Percentiles rank a stretch among this genome's conserved stretches.
Conservation (phyloP, 495 filamentous ascomycete genomes). For the Tetracladium marchalianum region DNA sequence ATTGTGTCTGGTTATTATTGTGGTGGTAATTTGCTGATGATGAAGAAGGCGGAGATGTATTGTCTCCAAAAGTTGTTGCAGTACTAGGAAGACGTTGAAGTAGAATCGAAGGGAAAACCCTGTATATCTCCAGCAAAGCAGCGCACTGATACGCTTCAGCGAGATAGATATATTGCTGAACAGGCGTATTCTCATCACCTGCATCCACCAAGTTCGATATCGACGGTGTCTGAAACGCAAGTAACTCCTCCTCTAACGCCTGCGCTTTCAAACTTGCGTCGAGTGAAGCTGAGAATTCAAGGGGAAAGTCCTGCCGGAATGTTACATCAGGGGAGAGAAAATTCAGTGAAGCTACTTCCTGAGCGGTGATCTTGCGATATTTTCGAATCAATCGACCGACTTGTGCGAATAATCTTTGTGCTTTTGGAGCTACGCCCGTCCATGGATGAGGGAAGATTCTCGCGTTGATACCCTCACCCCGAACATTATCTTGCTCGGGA, state of each 20-base stretch:
- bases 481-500: not conserved
- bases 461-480: not conserved
- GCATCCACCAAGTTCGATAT: slow-evolving; percentile 41
- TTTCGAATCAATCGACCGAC: slow-evolving; percentile 41
- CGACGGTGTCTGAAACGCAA: slow-evolving; percentile 36
- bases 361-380: slow-evolving; percentile 33
- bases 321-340: slow-evolving; percentile 10
- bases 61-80: slow-evolving; percentile 7
- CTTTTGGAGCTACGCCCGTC: slow-evolving; percentile 47
- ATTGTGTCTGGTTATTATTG: not conserved
- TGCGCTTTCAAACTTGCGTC: slow-evolving; percentile 35
- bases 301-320: slow-evolving; percentile 20
- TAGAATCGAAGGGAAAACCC: slow-evolving; percentile 43
- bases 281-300: slow-evolving; percentile 31
- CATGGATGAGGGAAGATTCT: slow-evolving; percentile 42
- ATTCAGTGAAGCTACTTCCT: slow-evolving; percentile 22
- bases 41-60: not conserved
- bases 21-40: not conserved
- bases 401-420: slow-evolving; percentile 43
- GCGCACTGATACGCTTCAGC: slow-evolving; percentile 47
- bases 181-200: slow-evolving; percentile 45
- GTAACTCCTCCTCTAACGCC: slow-evolving; percentile 40
- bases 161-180: slow-evolving; percentile 46
- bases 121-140: slow-evolving; percentile 44
- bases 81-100: slow-evolving; percentile 28